Evolutionary conservation across 352 stramenopile genomes (phyloP).

Genomic region (Globisporangium irregulare): DNA sequence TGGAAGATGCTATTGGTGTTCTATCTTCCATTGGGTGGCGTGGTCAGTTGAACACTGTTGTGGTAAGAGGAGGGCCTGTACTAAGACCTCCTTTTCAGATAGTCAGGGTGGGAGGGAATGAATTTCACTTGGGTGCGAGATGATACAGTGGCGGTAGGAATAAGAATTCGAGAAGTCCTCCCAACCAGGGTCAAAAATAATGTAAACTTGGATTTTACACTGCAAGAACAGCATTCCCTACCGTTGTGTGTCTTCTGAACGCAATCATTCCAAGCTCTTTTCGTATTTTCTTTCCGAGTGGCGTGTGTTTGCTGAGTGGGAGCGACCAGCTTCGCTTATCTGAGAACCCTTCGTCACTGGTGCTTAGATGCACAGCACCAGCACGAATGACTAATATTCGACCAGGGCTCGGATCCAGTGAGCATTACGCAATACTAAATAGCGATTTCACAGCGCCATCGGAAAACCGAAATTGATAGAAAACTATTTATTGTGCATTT

Average conservation of each 20-base stretch:
- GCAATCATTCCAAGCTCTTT: neutral
- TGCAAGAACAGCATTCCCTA: neutral
- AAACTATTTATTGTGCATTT: no score
- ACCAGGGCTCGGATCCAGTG: no score
- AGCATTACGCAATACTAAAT: no score
- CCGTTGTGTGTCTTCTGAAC: neutral
- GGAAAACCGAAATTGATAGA: no score
- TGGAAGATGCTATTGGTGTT: neutral
- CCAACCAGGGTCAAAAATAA: neutral
- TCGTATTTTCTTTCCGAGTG: neutral
- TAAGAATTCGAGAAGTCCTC: neutral
- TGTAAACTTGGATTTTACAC: neutral
- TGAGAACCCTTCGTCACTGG: no score
- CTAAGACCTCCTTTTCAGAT: neutral
- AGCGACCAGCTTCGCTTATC: no score
- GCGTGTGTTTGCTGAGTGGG: no score
- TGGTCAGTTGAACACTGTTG: neutral
- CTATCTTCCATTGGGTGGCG: neutral
- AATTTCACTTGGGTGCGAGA: neutral
- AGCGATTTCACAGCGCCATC: no score
- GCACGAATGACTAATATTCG: no score
- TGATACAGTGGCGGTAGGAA: neutral
- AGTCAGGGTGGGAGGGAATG: neutral
- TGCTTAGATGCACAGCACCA: no score
- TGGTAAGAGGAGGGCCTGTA: neutral